Base-by-base conservation (phyloP, 176 grass and related monocot genomes). In the Carex cristatella region DNA sequence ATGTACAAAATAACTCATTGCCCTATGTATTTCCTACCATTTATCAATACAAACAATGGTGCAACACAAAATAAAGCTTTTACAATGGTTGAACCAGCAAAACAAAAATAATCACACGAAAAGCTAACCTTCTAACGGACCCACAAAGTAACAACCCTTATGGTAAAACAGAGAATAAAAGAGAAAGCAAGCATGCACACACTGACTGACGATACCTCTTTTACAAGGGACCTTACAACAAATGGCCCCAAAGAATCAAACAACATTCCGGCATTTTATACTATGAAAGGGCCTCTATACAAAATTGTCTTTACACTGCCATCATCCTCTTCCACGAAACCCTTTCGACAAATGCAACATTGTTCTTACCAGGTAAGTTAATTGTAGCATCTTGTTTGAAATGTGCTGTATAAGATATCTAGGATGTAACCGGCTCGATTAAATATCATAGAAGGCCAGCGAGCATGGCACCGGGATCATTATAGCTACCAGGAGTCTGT, bases 391-490 rank as follows among this genome's bases (percentile, higher is more conserved):
- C 88, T 74, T 32, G 35, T 75, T 89, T 55, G 77, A 86, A 82
- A 57, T 86, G 88, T 86, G 88, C 49, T 82, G 63, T 65, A 57
- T 79, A 87, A 76, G 81, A 87, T 74, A 91, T 89, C 79, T 58
- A 85, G 82, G 15, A 49, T 79, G 69, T 81, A 31, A 37, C 40
- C 49, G 67, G 67, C 71, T 42, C 33, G 58, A 79, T 60, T 62
- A 72, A 61, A 86, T 81, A 62, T 98, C 87, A 98, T 89, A 98
- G 88, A 80, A 98, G 85, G 54, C 93, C 91, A 73, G 93, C 93
- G 75, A 98, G 90, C 86, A 95, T 95, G 40, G 91, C 93, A 88
- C 93, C 96, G 53, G 96, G 96, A 90, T 98, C 93, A 54, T 88
- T 94, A 70, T 89, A 98, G 23, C 79, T 82, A 38, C 76, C 59